Evolutionary conservation across 2,329 filamentous ascomycete genomes (phyloP).

Genomic region (Colletotrichum sp.): DNA sequence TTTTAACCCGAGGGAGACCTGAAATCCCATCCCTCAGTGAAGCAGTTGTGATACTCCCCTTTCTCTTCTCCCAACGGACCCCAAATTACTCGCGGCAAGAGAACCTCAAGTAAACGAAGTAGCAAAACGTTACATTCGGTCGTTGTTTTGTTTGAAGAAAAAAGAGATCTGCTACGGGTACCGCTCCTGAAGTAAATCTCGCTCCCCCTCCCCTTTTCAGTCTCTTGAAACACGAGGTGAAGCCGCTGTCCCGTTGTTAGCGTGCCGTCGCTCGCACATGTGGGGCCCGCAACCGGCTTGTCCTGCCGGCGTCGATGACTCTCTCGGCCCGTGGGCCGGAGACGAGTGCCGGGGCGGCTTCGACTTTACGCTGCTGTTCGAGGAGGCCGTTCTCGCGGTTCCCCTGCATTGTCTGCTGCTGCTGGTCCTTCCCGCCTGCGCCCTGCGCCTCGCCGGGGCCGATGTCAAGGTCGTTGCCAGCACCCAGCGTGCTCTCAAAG

Average conservation of each 20-base stretch:
- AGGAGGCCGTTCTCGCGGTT: constrained; percentile 28
- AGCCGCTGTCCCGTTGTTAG: background rate
- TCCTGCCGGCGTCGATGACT: constrained; percentile 7
- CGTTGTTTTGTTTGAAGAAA: constrained; percentile 6
- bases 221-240: constrained; percentile 3
- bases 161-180: background rate
- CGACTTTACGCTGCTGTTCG: constrained; percentile 33
- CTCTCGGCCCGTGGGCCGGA: constrained; percentile 20
- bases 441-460: background rate
- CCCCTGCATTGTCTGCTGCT: constrained; percentile 11
- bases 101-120: background rate
- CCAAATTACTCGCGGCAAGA: background rate
- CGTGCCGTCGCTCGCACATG: background rate
- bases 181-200: background rate
- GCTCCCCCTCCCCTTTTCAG: background rate
- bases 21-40: background rate
- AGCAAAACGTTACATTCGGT: background rate
- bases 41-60: background rate
- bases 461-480: constrained; percentile 15
- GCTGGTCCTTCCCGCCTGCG: background rate
- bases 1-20: background rate
- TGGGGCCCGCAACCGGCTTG: constrained; percentile 7
- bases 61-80: background rate
- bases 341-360: constrained; percentile 28
- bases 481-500: constrained; percentile 2